A percentile compares a stretch with the other conserved stretches of the same genome.
Conservation (phyloP, 2,329 filamentous ascomycete genomes). For the Septoria petroselini region DNA sequence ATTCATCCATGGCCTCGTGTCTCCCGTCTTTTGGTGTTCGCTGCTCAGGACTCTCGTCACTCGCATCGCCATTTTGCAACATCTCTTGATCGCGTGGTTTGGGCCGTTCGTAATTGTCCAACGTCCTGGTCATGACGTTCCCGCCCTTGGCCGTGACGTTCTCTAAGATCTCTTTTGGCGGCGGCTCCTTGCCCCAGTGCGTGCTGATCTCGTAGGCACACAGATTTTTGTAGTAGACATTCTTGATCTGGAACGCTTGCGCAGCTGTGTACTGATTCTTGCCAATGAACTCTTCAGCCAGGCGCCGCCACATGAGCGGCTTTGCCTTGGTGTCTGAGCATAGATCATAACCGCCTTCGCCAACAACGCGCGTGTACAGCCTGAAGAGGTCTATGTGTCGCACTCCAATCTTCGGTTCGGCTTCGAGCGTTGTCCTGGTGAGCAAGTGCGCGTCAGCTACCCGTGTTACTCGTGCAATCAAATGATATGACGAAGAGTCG, state of each 20-base stretch:
- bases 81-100: slow-evolving; percentile 49
- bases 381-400: slow-evolving; percentile 73
- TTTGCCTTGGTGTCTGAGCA: slow-evolving; percentile 64
- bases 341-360: slow-evolving; percentile 80
- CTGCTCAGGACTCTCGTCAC: slow-evolving; percentile 44
- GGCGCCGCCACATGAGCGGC: slow-evolving; percentile 79
- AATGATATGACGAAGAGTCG: slow-evolving; percentile 10
- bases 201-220: slow-evolving; percentile 78
- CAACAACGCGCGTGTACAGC: slow-evolving; percentile 73
- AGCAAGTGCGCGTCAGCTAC: slow-evolving; percentile 27
- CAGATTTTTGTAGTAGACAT: slow-evolving; percentile 84
- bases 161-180: slow-evolving; percentile 83
- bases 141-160: slow-evolving; percentile 76
- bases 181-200: slow-evolving; percentile 74
- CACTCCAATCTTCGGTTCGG: slow-evolving; percentile 75
- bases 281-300: slow-evolving; percentile 73
- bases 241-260: slow-evolving; percentile 82
- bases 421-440: slow-evolving; percentile 67
- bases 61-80: slow-evolving; percentile 55
- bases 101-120: slow-evolving; percentile 66
- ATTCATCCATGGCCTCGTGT: slow-evolving; percentile 51
- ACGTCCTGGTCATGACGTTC: slow-evolving; percentile 70
- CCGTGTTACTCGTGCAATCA: neutral
- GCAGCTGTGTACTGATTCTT: slow-evolving; percentile 72
- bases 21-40: slow-evolving; percentile 53